These are phyloP conservation scores for Rhizopus stolonifer DNA, from an alignment of 371 early-diverging fungal genomes.

Conservation along the genomic window DNA sequence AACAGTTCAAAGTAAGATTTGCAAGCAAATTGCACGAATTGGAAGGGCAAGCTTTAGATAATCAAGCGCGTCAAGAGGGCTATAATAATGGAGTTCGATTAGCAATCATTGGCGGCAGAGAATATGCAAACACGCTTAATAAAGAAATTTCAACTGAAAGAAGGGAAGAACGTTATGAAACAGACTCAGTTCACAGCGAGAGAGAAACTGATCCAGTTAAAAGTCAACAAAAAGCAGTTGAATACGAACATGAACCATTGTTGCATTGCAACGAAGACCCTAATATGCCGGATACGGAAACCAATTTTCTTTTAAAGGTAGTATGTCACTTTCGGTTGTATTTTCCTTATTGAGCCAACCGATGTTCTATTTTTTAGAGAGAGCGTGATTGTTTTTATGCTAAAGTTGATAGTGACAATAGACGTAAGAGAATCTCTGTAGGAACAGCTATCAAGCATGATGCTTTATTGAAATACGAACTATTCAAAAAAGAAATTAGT, in stretches of 20 bases:
- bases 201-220: conserved; percentile 86
- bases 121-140: background rate
- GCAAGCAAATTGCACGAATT: background rate
- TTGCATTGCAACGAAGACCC: conserved; percentile 1
- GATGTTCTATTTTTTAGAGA: conserved; percentile 5
- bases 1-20: background rate
- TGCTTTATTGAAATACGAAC: conserved; percentile 6
- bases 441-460: conserved; percentile 9
- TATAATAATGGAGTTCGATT: conserved; percentile 1
- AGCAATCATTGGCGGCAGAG: background rate
- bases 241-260: conserved; percentile 1
- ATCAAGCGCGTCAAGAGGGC: background rate
- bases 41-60: background rate
- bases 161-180: background rate
- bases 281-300: background rate
- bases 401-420: background rate
- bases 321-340: conserved; percentile 4
- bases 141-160: conserved; percentile 1
- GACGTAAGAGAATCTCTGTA: conserved; percentile 1
- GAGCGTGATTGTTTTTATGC: conserved; percentile 8
- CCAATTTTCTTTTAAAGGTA: conserved; percentile 1
- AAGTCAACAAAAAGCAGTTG: conserved; percentile 69
- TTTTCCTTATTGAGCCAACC: conserved; percentile 4
- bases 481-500: conserved; percentile 4
- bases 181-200: background rate